Base-by-base conservation (phyloP, 495 filamentous ascomycete genomes). In the Tuber microsphaerosporum region DNA sequence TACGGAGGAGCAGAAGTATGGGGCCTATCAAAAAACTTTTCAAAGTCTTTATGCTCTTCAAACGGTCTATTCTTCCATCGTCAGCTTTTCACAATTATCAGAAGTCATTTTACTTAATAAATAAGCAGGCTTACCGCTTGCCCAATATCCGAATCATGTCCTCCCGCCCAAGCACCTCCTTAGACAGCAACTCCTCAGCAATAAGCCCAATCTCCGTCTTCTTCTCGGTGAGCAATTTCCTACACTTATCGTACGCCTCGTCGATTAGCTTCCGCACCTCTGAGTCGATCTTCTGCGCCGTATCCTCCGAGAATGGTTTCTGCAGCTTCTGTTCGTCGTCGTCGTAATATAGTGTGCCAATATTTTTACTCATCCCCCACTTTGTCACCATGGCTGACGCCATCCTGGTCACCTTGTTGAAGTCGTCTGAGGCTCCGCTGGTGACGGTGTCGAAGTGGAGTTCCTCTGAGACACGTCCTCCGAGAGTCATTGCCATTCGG, bases 401-500 rank as follows among this genome's bases (percentile, higher is more conserved):
- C 93, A 97, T 93, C 70, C 89, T 88, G 14, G 96, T 98, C 42
- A 97, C 96, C 85, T 99, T 99, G 85, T 97, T 97, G 88, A 99
- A 99, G 82, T 99, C 95, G 83, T 99, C 95, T 56, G 89, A 92
- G 31, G 95, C 95, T 69, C 95, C 95, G 75, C 91, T 93, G 8
- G 96, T 99, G 37, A 99, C 94, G 16, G 92, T 97, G 39, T 94
- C 91, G 84, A 98, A 99, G 84, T 98, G 93, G 6, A 99, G 83
- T 84, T 99, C 95, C 84, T 99, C 95, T 51, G 91, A 94, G 61
- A 99, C 92, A 77, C 95, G 91, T 4, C 95, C 95, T 79, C 92
- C 95, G 56, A 99, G 89, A 26, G 95, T 97, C 95, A 99, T 99
- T 76, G 96, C 95, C 96, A 99, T 99, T 75, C 96, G 93, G 84